Conservation (phyloP, 306 rosid genomes). For the Neltuma alba region DNA sequence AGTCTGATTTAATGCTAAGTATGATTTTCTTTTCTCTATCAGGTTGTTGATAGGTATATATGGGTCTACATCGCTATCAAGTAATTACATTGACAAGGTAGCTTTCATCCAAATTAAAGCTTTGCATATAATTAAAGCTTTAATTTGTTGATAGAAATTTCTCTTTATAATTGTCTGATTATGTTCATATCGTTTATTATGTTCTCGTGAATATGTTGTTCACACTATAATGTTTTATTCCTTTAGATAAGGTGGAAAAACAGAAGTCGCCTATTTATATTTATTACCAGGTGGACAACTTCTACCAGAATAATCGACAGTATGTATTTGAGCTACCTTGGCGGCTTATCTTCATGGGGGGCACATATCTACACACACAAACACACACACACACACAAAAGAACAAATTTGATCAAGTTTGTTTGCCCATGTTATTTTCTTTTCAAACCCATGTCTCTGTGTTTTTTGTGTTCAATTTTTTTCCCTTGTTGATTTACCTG, state of each 20-base stretch:
- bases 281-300: conserved; percentile 88
- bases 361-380: neutral
- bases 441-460: neutral
- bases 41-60: conserved; percentile 80
- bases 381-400: too few relatives aligned
- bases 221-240: conserved; percentile 2
- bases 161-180: neutral
- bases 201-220: neutral
- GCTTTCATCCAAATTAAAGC: conserved; percentile 61
- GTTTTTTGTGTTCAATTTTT: neutral
- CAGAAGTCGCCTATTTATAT: conserved; percentile 71
- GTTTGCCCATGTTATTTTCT: neutral
- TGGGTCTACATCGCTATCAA: conserved; percentile 59
- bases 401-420: neutral
- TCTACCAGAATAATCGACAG: conserved; percentile 95
- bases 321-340: conserved; percentile 22
- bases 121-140: too few relatives aligned
- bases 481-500: too few relatives aligned
- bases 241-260: conserved; percentile 59
- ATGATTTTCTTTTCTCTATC: conserved; percentile 33
- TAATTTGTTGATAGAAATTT: neutral
- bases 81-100: conserved; percentile 29
- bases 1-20: conserved; percentile 37
- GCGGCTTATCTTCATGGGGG: conserved; percentile 6
- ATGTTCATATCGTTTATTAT: neutral